Percentiles rank a stretch among this genome's conserved stretches.
phyloP scores from a whole-genome alignment of 345 rosid species.

The Acer campestre region DNA sequence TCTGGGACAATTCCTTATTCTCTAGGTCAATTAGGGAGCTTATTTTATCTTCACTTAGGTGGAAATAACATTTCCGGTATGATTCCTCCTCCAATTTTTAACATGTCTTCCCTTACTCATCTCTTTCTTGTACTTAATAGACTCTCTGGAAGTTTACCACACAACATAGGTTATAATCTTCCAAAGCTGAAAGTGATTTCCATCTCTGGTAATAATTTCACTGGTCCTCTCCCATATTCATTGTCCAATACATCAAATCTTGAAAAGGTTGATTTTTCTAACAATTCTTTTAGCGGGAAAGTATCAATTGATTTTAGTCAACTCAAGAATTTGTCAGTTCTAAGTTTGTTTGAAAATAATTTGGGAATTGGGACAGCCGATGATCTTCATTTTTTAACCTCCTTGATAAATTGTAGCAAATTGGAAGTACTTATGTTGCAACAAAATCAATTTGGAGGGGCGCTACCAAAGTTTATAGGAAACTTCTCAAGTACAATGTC shows the following conservation, averaged over 20 bases:
- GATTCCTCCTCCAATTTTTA: conserved; percentile 21
- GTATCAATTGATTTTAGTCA: conserved; percentile 9
- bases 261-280: accelerated
- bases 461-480: not conserved
- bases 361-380: not conserved
- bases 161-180: conserved; percentile 17
- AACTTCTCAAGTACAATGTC: not conserved
- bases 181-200: conserved; percentile 6
- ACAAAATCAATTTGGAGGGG: not conserved
- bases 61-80: conserved; percentile 16
- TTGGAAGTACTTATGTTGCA: too few relatives aligned
- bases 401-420: too few relatives aligned
- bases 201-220: not conserved
- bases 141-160: conserved; percentile 11
- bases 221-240: conserved; percentile 24
- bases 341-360: accelerated
- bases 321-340: not conserved
- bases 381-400: conserved; percentile 10
- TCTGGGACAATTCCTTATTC: conserved; percentile 17
- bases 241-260: conserved; percentile 32
- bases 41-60: not conserved
- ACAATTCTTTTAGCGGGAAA: not conserved
- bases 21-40: conserved; percentile 7
- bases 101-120: conserved; percentile 15
- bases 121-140: not conserved